Base-by-base conservation (phyloP, 108 stramenopile species). In the Nitzschia inconspicua region DNA sequence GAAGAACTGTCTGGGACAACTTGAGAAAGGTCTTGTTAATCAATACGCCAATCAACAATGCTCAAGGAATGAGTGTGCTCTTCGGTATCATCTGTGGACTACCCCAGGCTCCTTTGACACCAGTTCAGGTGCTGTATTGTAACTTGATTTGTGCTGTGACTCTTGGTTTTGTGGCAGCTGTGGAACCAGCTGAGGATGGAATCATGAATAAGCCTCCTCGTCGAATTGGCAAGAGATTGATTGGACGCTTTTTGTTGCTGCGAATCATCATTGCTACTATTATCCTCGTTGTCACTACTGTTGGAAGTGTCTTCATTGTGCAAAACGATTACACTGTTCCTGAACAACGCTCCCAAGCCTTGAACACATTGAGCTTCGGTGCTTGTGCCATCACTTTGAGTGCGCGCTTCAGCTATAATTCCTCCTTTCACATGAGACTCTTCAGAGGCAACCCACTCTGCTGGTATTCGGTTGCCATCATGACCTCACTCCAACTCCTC, bases 111-210 rank as follows among this genome's bases (percentile, higher is more conserved):
- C 80, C 77, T 3, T 63, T 89, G n/a, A 78, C 82, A 44, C 53
- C 82, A 40, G 86, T 89, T 39, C 88, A 89, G 55, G 85, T 89
- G 25, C 55, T 89, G 18, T 89, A 84, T 65, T 89, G 81, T 46
- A 89, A 89, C 80, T 82, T 89, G 77, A 89, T 89, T 42, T 84
- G 83, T 67, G 84, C 88, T 24, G 77, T 84, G 0, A 89, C 88
- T 19, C 85, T 89, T 75, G 88, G 88, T 19, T 89, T 89, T 53
- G 88, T 89, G 27, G 57, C 68, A 26, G 88, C 88, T 37, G 80
- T 89, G 41, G 88, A 89, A 55, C 88, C 88, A 19, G 84, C 88
- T 19, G 88, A 89, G 55, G 83, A 86, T 70, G 88, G 88, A 49
- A 89, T 89, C 65, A 89, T 89, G 88, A 29, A 51, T n/a, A 26